Conservation (phyloP, 2,329 filamentous ascomycete species). For the Venturia pyrina region DNA sequence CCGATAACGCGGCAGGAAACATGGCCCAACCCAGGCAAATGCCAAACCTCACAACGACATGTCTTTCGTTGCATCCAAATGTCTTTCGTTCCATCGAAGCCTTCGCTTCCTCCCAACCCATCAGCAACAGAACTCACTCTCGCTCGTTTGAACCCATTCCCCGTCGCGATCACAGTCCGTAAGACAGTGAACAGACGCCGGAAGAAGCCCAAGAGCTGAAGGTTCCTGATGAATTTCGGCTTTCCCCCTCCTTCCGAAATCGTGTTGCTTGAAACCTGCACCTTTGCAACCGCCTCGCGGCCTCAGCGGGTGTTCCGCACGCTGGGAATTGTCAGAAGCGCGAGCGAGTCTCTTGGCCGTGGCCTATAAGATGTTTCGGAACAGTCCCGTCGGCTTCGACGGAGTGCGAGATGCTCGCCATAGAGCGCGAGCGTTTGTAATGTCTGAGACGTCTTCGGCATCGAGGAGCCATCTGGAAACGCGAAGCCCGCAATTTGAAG, state of each 20-base stretch:
- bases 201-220: not conserved
- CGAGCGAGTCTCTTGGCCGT: not conserved
- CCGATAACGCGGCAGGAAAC: not conserved
- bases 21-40: not conserved
- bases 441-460: not conserved
- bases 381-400: not conserved
- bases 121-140: not conserved
- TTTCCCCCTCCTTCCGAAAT: not conserved
- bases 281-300: not conserved
- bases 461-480: not conserved
- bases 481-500: not conserved
- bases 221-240: not conserved
- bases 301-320: not conserved
- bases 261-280: not conserved
- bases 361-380: not conserved
- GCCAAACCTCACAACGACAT: not conserved
- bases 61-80: not conserved
- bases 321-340: not conserved
- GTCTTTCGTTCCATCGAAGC: not conserved
- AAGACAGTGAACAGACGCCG: not conserved
- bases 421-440: not conserved
- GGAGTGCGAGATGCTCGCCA: not conserved
- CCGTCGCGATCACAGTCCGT: not conserved
- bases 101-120: not conserved
- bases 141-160: not conserved